Evolutionary conservation across 2,329 filamentous ascomycete species (phyloP).

Genomic region (Ophioceras dolichostomum): DNA sequence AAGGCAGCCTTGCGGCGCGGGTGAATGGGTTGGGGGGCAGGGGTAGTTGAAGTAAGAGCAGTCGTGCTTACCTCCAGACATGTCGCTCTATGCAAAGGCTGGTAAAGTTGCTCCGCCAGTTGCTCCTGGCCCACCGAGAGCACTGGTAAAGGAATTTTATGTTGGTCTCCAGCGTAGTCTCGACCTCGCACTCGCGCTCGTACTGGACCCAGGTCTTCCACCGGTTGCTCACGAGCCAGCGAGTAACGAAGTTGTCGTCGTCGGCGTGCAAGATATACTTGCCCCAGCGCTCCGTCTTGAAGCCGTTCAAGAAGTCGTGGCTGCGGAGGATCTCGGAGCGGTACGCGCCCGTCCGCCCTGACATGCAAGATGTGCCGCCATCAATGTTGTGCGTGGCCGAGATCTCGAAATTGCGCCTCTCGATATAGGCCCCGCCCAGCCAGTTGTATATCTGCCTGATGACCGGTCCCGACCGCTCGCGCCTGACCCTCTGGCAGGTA

Average conservation of each 20-base stretch:
- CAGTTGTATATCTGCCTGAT: constrained; percentile 68
- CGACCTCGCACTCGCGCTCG: constrained; percentile 77
- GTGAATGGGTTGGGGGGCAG: neutral
- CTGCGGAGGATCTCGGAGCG: constrained; percentile 79
- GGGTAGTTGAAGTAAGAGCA: constrained; percentile 1
- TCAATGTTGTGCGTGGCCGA: constrained; percentile 92
- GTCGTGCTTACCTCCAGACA: constrained; percentile 67
- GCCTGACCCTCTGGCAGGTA: constrained; percentile 76
- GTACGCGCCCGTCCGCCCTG: constrained; percentile 86
- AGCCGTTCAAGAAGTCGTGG: constrained; percentile 73
- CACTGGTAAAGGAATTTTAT: constrained; percentile 87
- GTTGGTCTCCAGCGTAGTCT: constrained; percentile 86
- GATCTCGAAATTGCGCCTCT: constrained; percentile 92
- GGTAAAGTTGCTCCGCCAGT: constrained; percentile 94
- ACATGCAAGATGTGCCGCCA: constrained; percentile 93
- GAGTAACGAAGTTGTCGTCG: constrained; percentile 96
- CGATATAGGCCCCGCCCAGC: constrained; percentile 82
- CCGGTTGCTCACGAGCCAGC: constrained; percentile 83
- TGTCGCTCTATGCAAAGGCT: constrained; percentile 74
- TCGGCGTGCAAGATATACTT: constrained; percentile 88
- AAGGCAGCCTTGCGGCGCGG: too few relatives aligned
- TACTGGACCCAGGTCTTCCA: constrained; percentile 97
- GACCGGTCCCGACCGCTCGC: constrained; percentile 48
- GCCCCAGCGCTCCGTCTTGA: constrained; percentile 84
- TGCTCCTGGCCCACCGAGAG: constrained; percentile 88